Evolutionary conservation across 192 early-diverging fungal genomes (phyloP), one percentile per base, ranked within the genome.

Genomic region (Rhizoclosmatium globosum): DNA sequence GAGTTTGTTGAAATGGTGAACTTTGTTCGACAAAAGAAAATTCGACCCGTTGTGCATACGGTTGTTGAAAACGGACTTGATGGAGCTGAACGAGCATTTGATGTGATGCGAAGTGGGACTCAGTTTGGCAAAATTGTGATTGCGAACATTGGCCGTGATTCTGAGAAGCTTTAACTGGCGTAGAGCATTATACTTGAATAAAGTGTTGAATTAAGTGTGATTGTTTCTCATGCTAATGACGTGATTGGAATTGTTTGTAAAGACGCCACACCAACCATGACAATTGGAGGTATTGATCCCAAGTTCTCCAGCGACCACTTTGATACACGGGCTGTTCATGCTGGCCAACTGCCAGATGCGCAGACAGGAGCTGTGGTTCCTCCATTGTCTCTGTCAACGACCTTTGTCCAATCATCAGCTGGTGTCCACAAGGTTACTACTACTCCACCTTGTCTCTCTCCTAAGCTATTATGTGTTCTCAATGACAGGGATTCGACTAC

Each of bases 341-440:
- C 95, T 47, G 98, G 95, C 4, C 92, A 96, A 70, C 85, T 92
- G 68, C 93, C 95, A 50, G 97, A 99, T 79, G 92, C 94, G 38
- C 81, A 90, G 72, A 98, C 96, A 17, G 96, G 97, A 50, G 98
- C 98, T n/a, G 98, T 99, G 15, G 98, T 99, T 74, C 98, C 98
- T 50, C 89, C 98, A 15, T 87, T 99, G 46, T 95, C 93, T 23
- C 90, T 99, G 65, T 97, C 97, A 7, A 99, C 98, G 45, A 99
- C 98, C 11, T 99, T 97, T 84, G 94, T 94, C 84, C 98, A 99
- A 88, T 84, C 86, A 44, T 88, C 91, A 38, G 96, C 97, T n/a
- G 97, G 97, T 75, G 92, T 94, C 68, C 94, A 96, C 87, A 91
- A 91, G 81, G 76, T 78, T 17, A 41, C 39, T 67, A 59, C 46